Evolutionary conservation across 2,329 filamentous ascomycete species (phyloP).

Genomic region (Drechslera avenae): DNA sequence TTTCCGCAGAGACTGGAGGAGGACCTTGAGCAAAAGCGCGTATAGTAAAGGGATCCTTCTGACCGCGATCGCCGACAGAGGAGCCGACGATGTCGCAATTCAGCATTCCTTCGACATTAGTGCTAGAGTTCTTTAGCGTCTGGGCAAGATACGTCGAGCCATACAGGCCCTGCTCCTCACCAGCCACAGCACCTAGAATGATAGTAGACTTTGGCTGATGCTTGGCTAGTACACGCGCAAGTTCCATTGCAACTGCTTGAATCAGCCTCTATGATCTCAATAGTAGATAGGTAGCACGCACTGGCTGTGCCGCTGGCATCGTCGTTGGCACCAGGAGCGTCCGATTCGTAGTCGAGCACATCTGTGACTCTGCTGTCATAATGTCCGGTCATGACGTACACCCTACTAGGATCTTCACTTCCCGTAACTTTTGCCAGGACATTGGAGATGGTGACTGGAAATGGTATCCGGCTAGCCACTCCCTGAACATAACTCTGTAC

Average conservation of each 20-base stretch:
- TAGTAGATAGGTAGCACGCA: conserved; percentile 15
- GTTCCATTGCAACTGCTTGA: conserved; percentile 56
- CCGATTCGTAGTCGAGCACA: conserved; percentile 56
- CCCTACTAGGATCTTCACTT: conserved; percentile 53
- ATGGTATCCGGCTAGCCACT: conserved; percentile 54
- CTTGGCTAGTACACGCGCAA: conserved; percentile 59
- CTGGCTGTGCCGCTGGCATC: conserved; percentile 61
- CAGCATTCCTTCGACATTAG: conserved; percentile 63
- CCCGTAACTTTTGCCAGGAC: conserved; percentile 57
- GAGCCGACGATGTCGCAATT: conserved; percentile 65
- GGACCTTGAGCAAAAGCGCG: conserved; percentile 61
- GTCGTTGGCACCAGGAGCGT: conserved; percentile 64
- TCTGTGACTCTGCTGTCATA: conserved; percentile 61
- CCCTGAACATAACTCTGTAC: conserved; percentile 59
- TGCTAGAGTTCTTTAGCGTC: conserved; percentile 57
- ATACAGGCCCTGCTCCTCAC: conserved; percentile 63
- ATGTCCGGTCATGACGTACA: conserved; percentile 62
- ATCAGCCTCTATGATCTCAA: conserved; percentile 9
- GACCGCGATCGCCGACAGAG: conserved; percentile 53
- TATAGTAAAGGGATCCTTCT: conserved; percentile 57
- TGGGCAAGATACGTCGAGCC: conserved; percentile 60
- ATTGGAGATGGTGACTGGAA: conserved; percentile 60
- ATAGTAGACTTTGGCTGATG: conserved; percentile 58
- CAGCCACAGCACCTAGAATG: conserved; percentile 62
- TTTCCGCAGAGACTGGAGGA: conserved; percentile 50